Base-by-base conservation (phyloP, 306 rosid species). In the Trichosanthes truncata region DNA sequence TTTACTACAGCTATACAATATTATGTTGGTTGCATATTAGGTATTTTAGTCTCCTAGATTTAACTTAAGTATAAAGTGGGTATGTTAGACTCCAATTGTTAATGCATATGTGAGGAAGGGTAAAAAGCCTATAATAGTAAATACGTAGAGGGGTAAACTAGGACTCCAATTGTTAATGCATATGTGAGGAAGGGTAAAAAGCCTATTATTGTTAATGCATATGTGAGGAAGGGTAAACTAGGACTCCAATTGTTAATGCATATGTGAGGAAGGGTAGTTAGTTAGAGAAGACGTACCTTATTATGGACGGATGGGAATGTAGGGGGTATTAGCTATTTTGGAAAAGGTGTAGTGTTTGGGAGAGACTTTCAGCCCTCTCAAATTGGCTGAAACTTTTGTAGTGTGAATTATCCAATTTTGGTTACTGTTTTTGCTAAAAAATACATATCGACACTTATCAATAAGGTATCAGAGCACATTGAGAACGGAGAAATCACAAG, bases 1-100 rank as follows among this genome's bases (percentile, higher is more conserved):
- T 69, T 79, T 62, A 68, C 45, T 83, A 76, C 85, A 52, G 77
- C 52, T 68, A 18, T 36, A 31, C 45, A n/a, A 21, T 45, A 26
- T 20, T 80, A 74, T 56, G 33, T 77, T 20, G 23, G 78, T 49
- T 74, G 51, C 9, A 23, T 17, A 12, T 4, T 59, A 20, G 69
- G 73, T 29, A 55, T 60, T 55, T 43, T 66, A 61, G 15, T 31
- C 10, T 20, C 59, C 57, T 6, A 38, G 14, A 68, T 62, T 62
- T 23, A 60, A 21, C 72, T 35, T 5, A 1, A 68, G 49, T 31
- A 38, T n/a, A 68, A 7, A 40, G 18, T 33, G 23, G 73, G 46
- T 17, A 38, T 51, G 21, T 51, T 51, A 17, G 21, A 1, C 57
- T 51, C n/a, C 23, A 51, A 18, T 51, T 15, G 57, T 51, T 51